Evolutionary conservation across 352 stramenopile genomes (phyloP), one percentile per base, ranked within the genome.

Genomic region (Achlya hypogyna): DNA sequence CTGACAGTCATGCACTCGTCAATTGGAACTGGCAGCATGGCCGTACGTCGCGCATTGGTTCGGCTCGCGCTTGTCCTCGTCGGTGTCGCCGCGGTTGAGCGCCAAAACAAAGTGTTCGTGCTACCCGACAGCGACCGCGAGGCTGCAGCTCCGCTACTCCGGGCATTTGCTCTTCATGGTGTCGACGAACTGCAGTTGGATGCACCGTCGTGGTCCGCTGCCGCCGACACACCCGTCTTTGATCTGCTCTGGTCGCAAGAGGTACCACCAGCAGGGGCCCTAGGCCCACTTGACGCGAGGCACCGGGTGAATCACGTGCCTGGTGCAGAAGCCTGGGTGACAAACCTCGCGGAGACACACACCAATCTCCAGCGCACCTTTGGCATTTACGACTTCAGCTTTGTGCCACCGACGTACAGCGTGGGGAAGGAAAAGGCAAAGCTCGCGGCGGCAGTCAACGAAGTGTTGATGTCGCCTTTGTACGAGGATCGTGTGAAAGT

Each of bases 281-380:
- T 65, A 4, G 58, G 58, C 1, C 12, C n/a, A 58, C 38, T 67
- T 5, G 23, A 25, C 8, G n/a, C 18, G 4, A 18, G 60, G 20
- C 60, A 67, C 51, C 43, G 51, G 59, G 34, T 58, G 18, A 67
- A 67, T 31, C 60, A 58, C 12, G 16, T 67, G 51, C 40, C 40
- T n/a, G 60, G 60, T 12, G 12, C n/a, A 14, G 28, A 40, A 5
- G 25, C 59, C 9, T 47, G 56, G 42, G 4, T 20, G 4, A 25
- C 22, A n/a, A 56, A 67, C 25, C 31, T 35, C 22, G 8, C 34
- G 6, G 40, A 18, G 6, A 28, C 27, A 25, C n/a, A 67, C 31
- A n/a, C 28, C 5, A 16, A 10, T 5, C 51, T 67, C 28, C 42
- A 67, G 28, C 12, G 16, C 5, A 4, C 49, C 20, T 38, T 51